Conservation (phyloP, 768 basidiomycete genomes). For the Trametopsis cervina region DNA sequence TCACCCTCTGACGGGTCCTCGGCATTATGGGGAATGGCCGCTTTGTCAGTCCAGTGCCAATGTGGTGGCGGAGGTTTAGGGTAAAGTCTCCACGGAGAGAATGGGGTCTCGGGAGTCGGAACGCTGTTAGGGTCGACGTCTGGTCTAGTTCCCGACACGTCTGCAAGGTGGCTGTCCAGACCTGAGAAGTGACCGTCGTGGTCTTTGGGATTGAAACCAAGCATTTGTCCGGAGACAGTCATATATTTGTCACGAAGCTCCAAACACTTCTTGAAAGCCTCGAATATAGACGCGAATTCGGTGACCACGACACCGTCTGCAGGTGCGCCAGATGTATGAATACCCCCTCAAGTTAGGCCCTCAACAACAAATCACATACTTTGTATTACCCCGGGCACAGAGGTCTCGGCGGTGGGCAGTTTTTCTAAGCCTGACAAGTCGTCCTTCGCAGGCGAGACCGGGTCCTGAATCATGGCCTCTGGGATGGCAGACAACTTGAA, state of each 20-base stretch:
- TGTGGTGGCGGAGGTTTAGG: slow-evolving; percentile 91
- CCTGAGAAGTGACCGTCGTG: slow-evolving; percentile 76
- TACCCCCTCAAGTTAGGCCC: not conserved
- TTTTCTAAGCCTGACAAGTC: slow-evolving; percentile 6
- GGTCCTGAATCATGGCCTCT: slow-evolving; percentile 11
- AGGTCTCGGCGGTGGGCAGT: slow-evolving; percentile 1
- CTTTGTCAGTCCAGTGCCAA: slow-evolving; percentile 77
- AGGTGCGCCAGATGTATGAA: not conserved
- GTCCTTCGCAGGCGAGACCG: not conserved
- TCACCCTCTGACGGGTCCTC: slow-evolving; percentile 28
- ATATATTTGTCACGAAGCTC: slow-evolving; percentile 96
- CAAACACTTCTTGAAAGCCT: slow-evolving; percentile 77
- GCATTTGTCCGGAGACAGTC: slow-evolving; percentile 73
- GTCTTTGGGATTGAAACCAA: slow-evolving; percentile 93
- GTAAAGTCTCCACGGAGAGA: slow-evolving; percentile 79
- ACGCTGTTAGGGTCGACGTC: slow-evolving; percentile 38
- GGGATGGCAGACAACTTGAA: slow-evolving; percentile 34
- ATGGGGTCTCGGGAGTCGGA: slow-evolving; percentile 24
- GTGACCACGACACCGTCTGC: slow-evolving; percentile 11
- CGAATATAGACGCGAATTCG: slow-evolving; percentile 39
- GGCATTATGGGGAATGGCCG: slow-evolving; percentile 16
- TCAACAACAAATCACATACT: slow-evolving; percentile 4
- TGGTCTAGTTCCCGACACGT: slow-evolving; percentile 62
- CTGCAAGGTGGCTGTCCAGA: slow-evolving; percentile 52
- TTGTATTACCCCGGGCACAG: slow-evolving; percentile 10